Base-by-base conservation (phyloP, 2,329 filamentous ascomycete species). In the Pleomassaria siparia region DNA sequence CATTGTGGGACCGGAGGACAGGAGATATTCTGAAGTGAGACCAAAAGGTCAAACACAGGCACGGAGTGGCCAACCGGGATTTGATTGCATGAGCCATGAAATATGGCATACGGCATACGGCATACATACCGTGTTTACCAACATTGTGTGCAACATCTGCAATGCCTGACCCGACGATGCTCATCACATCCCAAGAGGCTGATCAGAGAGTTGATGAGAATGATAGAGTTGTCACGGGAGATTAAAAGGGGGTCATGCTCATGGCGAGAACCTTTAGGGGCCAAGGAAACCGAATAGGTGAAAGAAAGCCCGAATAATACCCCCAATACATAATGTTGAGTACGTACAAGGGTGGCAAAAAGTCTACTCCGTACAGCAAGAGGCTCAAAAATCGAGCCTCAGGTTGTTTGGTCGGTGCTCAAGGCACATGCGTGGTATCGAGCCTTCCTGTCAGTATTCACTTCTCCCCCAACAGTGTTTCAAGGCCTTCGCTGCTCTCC, bases 401-500 rank as follows among this genome's bases (percentile, higher is more conserved):
- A 21, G 35, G 18, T 7, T 37, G 35, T 22, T 15, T 13, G 35
- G 18, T 13, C 20, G 20, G 24, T 37, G 35, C 5, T 22, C 11
- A 4, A 10, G 18, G 18, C 18, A 12, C 12, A 18, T 4, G 20
- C 20, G 35, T 22, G 20, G 20, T 37, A 13, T 15, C 35, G 9
- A 15, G 6, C 3, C 6, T 18, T 37, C 13, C 8, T 37, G 20
- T n/a, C 8, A 36, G 16, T 37, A 10, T 37, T 37, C 24, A n/a
- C 35, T 37, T 37, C 3, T 37, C 7, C 18, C 26, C 18, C 30
- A 40, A 41, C 26, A 49, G 26, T 13, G 53, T 51, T 41, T 52
- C 51, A 1, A 81, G 81, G 9, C 82, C 76, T 20, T 78, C 77
- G 52, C 80, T 82, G 12, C 79, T 76, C 9, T 80, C 77, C 22